Evolutionary conservation across 108 stramenopile species (phyloP), one percentile per base, ranked within the genome.

Genomic region (Conticribra guillardii): DNA sequence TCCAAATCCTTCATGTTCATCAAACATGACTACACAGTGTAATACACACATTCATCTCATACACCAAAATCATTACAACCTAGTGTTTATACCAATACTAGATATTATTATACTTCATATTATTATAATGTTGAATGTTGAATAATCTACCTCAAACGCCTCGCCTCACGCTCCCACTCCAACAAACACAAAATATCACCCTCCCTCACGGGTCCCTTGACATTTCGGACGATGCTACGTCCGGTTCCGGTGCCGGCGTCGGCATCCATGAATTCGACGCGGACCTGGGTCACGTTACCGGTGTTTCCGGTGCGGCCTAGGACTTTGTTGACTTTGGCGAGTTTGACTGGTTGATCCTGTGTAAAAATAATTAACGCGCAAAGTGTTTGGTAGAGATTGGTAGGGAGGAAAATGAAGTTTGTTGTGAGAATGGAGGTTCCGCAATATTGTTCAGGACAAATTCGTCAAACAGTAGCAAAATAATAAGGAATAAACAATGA

Each of bases 91-190:
- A n/a, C n/a, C n/a, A n/a, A n/a, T n/a, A n/a, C n/a, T n/a, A n/a
- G n/a, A n/a, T n/a, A n/a, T n/a, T n/a, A n/a, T n/a, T n/a, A n/a
- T n/a, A n/a, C n/a, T n/a, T n/a, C n/a, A n/a, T n/a, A n/a, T n/a
- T n/a, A n/a, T n/a, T n/a, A n/a, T n/a, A n/a, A n/a, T n/a, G n/a
- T n/a, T n/a, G n/a, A n/a, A n/a, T n/a, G n/a, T n/a, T n/a, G n/a
- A n/a, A n/a, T n/a, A 46, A 47, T 79, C 86, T 98, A 99, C 70
- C 99, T 87, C 60, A 99, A 89, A 60, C 99, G 94, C 57, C 97
- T 87, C 9, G 99, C 99, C 82, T 99, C 99, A 60, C 99, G 96
- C 92, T 99, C 99, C 99, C 99, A 99, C 84, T 99, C 99, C 62
- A 99, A 79, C 64, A 99, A 83, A 84, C 96, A 96, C 55, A 99